phyloP scores from a whole-genome alignment of 106 monocot species.

The Amphibolis antarctica region DNA sequence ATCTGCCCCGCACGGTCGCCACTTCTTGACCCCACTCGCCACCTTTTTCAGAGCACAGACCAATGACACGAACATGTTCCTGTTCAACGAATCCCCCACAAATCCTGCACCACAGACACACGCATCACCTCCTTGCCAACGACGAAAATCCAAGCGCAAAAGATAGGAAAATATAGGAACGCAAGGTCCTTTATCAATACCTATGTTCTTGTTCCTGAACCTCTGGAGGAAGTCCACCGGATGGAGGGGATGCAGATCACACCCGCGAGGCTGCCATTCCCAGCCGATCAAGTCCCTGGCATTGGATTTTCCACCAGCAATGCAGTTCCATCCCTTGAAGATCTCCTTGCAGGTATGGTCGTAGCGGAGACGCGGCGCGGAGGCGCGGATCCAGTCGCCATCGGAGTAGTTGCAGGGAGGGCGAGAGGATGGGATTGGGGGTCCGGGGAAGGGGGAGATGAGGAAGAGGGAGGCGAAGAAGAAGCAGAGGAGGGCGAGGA shows the following conservation, averaged over 20 bases:
- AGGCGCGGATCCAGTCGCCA: constrained; percentile 41
- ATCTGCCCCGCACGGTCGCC: constrained; percentile 74
- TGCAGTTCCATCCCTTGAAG: constrained; percentile 95
- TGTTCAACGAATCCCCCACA: constrained; percentile 87
- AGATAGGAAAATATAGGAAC: neutral
- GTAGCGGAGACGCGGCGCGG: constrained; percentile 25
- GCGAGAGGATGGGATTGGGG: neutral
- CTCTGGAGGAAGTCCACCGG: constrained; percentile 46
- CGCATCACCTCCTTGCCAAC: neutral
- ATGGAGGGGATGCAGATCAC: constrained; percentile 50
- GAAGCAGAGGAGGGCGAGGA: neutral
- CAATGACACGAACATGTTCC: constrained; percentile 93
- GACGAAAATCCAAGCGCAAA: neutral
- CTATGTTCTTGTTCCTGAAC: constrained; percentile 61
- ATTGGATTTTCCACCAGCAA: constrained; percentile 44
- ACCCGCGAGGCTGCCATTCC: constrained; percentile 63
- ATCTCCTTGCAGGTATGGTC: constrained; percentile 71
- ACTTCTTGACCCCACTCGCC: constrained; percentile 53
- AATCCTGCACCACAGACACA: constrained; percentile 41
- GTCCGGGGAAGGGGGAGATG: neutral
- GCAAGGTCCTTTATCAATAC: no score
- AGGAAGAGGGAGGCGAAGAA: constrained; percentile 3
- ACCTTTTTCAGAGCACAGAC: constrained; percentile 56
- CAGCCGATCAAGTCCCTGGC: constrained; percentile 43
- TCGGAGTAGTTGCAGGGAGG: constrained; percentile 45